Evolutionary conservation across 139 green algal species (phyloP).

Genomic region (Chlamydomonas sphaeroides): DNA sequence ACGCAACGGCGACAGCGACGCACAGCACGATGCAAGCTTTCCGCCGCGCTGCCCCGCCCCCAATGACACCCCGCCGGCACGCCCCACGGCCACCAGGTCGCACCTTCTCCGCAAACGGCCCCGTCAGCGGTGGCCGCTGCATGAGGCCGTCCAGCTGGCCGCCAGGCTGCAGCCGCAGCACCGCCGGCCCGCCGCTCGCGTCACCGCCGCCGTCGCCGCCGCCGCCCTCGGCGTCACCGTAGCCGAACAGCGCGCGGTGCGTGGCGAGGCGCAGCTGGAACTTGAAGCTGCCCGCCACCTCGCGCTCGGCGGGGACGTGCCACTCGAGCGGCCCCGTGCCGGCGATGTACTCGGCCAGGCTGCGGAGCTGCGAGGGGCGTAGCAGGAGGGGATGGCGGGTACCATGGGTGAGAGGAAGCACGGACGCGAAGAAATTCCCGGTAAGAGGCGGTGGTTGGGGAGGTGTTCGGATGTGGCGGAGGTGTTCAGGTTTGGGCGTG

Average conservation of each 20-base stretch:
- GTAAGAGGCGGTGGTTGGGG: no score
- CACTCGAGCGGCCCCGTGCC: slow-evolving; percentile 39
- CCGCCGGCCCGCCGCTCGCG: not conserved
- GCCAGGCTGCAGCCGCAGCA: not conserved
- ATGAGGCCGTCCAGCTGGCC: not conserved
- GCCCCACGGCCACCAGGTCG: not conserved
- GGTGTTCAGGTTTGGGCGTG: no score
- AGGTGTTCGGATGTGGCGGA: no score
- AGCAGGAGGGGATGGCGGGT: no score
- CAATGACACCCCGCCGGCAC: no score
- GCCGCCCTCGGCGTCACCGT: no score
- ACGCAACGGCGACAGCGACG: no score
- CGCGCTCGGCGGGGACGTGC: slow-evolving; percentile 15
- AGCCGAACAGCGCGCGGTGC: slow-evolving; percentile 41
- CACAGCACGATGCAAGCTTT: no score
- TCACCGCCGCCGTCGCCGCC: not conserved
- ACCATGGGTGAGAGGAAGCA: no score
- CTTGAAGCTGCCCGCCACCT: slow-evolving; percentile 35
- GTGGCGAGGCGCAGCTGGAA: slow-evolving; percentile 50
- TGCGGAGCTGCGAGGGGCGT: not conserved
- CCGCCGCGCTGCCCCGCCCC: no score
- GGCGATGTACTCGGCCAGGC: slow-evolving; percentile 37
- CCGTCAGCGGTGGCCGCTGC: slow-evolving; percentile 16
- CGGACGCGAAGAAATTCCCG: no score
- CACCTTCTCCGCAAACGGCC: slow-evolving; percentile 35